phyloP scores from a whole-genome alignment of 768 basidiomycete species.

The Panellus pusillus region DNA sequence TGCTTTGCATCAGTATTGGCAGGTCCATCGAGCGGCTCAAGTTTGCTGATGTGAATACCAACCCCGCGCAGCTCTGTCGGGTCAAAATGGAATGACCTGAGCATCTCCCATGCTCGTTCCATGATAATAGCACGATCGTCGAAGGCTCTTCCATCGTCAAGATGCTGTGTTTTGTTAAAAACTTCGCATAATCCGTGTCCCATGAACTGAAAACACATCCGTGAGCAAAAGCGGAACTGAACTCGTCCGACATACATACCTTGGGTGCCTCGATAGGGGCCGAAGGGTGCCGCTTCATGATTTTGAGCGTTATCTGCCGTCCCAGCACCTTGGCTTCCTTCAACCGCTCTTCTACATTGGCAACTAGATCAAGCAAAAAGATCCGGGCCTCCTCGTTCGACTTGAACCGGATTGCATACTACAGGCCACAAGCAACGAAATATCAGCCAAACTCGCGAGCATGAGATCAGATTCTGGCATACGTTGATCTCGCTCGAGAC shows the following conservation, averaged over 20 bases:
- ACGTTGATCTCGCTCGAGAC: conserved; percentile 97
- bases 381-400: conserved; percentile 76
- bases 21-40: conserved; percentile 53
- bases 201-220: conserved; percentile 59
- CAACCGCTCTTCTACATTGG: conserved; percentile 74
- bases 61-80: conserved; percentile 89
- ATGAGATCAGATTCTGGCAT: conserved; percentile 31
- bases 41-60: conserved; percentile 87
- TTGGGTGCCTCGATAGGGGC: conserved; percentile 92
- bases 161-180: conserved; percentile 70
- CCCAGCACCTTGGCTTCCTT: conserved; percentile 69
- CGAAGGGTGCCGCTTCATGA: conserved; percentile 82
- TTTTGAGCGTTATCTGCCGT: conserved; percentile 76
- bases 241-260: conserved; percentile 37
- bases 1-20: conserved; percentile 50
- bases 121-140: conserved; percentile 73
- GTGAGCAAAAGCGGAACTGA: neutral
- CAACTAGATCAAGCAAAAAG: conserved; percentile 76
- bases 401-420: conserved; percentile 97
- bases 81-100: conserved; percentile 74
- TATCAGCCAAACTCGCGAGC: neutral
- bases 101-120: conserved; percentile 72
- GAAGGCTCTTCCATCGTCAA: conserved; percentile 68
- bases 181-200: conserved; percentile 87
- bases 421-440: neutral